These are phyloP conservation scores for Darksidea phi DNA, from an alignment of 495 filamentous ascomycete species.

Conservation along the genomic window DNA sequence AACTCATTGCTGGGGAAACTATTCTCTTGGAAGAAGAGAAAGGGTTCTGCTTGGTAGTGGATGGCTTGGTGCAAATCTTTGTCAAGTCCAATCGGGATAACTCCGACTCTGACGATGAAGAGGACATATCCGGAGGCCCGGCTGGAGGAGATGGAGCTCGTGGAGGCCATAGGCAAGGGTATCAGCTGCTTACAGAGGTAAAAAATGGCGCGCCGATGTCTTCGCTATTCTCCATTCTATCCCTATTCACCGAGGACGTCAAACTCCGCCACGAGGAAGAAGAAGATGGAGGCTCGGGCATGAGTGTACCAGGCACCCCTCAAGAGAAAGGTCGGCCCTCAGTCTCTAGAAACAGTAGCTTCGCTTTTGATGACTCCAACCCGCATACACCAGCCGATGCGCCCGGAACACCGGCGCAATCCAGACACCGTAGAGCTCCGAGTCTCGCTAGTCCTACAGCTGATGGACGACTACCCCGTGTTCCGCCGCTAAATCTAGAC, in stretches of 20 bases:
- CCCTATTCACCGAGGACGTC: conserved; percentile 92
- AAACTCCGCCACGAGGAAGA: conserved; percentile 68
- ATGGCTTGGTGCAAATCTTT: conserved; percentile 96
- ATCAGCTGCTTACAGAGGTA: conserved; percentile 93
- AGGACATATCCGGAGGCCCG: conserved; percentile 40
- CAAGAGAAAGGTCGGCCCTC: conserved; percentile 3
- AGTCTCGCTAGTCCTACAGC: conserved; percentile 32
- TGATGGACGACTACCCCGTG: conserved; percentile 45
- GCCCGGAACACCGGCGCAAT: conserved; percentile 20
- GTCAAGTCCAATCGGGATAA: conserved; percentile 79
- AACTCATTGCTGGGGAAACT: conserved; percentile 93
- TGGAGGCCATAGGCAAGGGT: conserved; percentile 64
- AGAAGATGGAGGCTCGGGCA: conserved; percentile 48
- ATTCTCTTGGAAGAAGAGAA: conserved; percentile 94
- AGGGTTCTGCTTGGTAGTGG: conserved; percentile 95
- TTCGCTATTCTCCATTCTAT: conserved; percentile 93
- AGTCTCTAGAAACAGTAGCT: conserved; percentile 10
- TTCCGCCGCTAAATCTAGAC: conserved; percentile 76
- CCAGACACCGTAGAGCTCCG: conserved; percentile 34
- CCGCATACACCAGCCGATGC: conserved; percentile 24
- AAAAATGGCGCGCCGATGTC: conserved; percentile 99
- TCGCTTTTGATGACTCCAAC: conserved; percentile 23
- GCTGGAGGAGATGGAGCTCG: conserved; percentile 69
- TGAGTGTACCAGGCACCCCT: conserved; percentile 26
- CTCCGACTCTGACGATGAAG: conserved; percentile 43